Percentiles rank a stretch among this genome's conserved stretches.
Conservation (phyloP, 495 filamentous ascomycete species). For the Cladorrhinum samala region DNA sequence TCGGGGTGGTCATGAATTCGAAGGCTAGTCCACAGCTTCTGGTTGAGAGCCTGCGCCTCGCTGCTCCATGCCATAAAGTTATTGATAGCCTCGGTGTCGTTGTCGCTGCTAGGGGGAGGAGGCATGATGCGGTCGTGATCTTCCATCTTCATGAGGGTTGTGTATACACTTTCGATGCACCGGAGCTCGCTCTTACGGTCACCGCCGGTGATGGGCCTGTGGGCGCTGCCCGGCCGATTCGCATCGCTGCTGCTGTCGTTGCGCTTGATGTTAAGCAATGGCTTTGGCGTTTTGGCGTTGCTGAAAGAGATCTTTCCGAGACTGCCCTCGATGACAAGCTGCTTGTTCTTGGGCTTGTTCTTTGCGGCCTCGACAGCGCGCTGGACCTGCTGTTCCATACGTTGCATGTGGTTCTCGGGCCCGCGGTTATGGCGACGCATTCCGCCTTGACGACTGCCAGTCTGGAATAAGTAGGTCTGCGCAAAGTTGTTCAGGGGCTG, state of each 20-base stretch:
- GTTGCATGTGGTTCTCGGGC: constrained; percentile 91
- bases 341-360: constrained; percentile 93
- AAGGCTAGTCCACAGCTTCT: constrained; percentile 72
- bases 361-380: constrained; percentile 96
- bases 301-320: constrained; percentile 98
- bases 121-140: constrained; percentile 90
- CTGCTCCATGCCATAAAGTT: constrained; percentile 65
- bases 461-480: constrained; percentile 95
- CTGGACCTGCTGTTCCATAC: constrained; percentile 99
- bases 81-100: constrained; percentile 57
- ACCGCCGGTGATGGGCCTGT: constrained; percentile 44
- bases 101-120: constrained; percentile 53
- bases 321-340: constrained; percentile 97
- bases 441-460: constrained; percentile 69
- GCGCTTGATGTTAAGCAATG: constrained; percentile 90
- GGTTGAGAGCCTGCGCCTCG: constrained; percentile 64
- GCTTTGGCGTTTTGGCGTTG: constrained; percentile 94
- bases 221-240: constrained; percentile 42
- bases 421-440: constrained; percentile 67
- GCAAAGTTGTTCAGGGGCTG: constrained; percentile 94
- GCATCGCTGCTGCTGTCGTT: constrained; percentile 58
- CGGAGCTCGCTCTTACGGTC: constrained; percentile 78
- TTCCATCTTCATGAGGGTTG: constrained; percentile 83
- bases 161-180: constrained; percentile 83
- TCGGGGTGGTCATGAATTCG: constrained; percentile 89